phyloP scores from a whole-genome alignment of 768 basidiomycete species.

The Kwoniella pini region DNA sequence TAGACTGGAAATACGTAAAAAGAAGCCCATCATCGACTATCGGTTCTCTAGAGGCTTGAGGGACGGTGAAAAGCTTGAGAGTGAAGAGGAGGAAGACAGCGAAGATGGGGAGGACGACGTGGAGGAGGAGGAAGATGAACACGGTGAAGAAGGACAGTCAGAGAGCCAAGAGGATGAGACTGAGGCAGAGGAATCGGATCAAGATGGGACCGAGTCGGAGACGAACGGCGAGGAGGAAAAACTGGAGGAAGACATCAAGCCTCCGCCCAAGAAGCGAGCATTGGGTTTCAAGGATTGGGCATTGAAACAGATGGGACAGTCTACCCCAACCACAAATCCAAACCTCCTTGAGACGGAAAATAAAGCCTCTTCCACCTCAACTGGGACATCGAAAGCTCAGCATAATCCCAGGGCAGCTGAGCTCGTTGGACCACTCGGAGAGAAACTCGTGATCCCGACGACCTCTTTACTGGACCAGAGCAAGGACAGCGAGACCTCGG shows the following conservation, averaged over 20 bases:
- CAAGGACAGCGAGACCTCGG: slow-evolving; percentile 19
- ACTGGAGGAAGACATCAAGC: slow-evolving; percentile 32
- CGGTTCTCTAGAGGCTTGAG: slow-evolving; percentile 11
- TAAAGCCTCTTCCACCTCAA: slow-evolving; percentile 39
- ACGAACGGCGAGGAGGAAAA: slow-evolving; percentile 29
- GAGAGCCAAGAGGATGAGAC: slow-evolving; percentile 20
- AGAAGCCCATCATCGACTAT: slow-evolving; percentile 21
- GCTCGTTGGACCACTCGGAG: slow-evolving; percentile 73
- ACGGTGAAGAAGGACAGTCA: slow-evolving; percentile 28
- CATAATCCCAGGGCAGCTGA: slow-evolving; percentile 24
- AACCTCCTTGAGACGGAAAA: slow-evolving; percentile 10
- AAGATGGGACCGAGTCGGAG: slow-evolving; percentile 30
- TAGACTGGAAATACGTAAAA: slow-evolving; percentile 58
- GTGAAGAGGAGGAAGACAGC: slow-evolving; percentile 16
- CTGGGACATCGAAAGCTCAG: slow-evolving; percentile 17
- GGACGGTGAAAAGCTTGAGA: slow-evolving; percentile 12
- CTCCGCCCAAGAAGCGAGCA: slow-evolving; percentile 44
- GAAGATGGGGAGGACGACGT: slow-evolving; percentile 25
- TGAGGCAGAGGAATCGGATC: slow-evolving; percentile 39
- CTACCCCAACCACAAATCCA: slow-evolving; percentile 8
- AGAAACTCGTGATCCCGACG: slow-evolving; percentile 63
- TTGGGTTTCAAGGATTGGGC: slow-evolving; percentile 88
- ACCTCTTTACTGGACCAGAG: slow-evolving; percentile 42
- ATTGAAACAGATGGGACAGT: slow-evolving; percentile 66
- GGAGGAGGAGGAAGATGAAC: slow-evolving; percentile 20